A percentile compares a stretch with the other conserved stretches of the same genome.
phyloP scores from a whole-genome alignment of 2,329 filamentous ascomycete genomes.

The Diaporthe humulicola region DNA sequence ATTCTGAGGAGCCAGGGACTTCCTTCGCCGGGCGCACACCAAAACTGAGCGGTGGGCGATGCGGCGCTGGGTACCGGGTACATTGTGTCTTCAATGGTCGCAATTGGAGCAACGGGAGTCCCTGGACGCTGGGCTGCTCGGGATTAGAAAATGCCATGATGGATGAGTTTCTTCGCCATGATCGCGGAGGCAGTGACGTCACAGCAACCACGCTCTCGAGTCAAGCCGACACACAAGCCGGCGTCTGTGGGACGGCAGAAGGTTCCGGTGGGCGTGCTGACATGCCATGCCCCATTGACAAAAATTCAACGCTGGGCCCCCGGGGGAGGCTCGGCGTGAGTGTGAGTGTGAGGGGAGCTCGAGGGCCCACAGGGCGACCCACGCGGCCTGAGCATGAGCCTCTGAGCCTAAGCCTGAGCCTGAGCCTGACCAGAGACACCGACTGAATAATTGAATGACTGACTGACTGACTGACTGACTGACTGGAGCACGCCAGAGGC shows the following conservation, averaged over 20 bases:
- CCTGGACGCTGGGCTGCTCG: background rate
- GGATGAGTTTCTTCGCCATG: slow-evolving; percentile 7
- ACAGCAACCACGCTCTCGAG: slow-evolving; percentile 10
- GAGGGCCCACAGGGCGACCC: slow-evolving; percentile 14
- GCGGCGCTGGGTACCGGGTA: background rate
- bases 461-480: background rate
- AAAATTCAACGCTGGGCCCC: slow-evolving; percentile 13
- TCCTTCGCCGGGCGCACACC: background rate
- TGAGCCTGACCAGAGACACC: background rate
- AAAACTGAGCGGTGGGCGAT: background rate
- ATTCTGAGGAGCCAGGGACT: background rate
- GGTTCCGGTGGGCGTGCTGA: slow-evolving; percentile 10
- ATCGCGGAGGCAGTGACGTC: slow-evolving; percentile 22
- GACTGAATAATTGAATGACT: slow-evolving; percentile 8
- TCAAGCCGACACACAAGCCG: slow-evolving; percentile 23
- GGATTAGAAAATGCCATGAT: slow-evolving; percentile 2
- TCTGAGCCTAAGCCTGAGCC: slow-evolving; percentile 22
- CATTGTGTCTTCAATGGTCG: background rate
- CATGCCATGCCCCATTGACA: slow-evolving; percentile 14
- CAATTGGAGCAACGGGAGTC: background rate
- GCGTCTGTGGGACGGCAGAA: slow-evolving; percentile 18
- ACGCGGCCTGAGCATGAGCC: background rate
- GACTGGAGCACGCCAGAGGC: background rate
- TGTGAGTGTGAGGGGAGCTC: slow-evolving; percentile 12
- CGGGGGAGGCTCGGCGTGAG: slow-evolving; percentile 17